Base-by-base conservation (phyloP, 148 eudicot genomes). In the Simmondsia chinensis region DNA sequence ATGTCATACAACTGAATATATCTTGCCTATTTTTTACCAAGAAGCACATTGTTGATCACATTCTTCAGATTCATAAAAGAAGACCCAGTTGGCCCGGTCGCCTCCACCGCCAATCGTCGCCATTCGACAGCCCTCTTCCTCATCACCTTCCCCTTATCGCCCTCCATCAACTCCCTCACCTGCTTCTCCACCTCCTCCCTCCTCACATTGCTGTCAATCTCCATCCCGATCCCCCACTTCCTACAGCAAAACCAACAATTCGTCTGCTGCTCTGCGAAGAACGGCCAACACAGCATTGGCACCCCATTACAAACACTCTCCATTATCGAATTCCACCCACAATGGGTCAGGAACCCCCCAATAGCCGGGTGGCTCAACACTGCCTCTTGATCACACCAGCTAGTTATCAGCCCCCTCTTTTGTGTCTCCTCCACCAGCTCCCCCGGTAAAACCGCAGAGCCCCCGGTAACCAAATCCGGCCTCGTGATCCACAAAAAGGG, bases 221-320 rank as follows among this genome's bases (percentile, higher is more conserved):
- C 66, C 52, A 66, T 54, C 26, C 61, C 71, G 0, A 54, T 43
- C 5, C 61, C 65, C 71, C 66, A 66, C 5, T 35, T 48, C 0
- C 1, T 41, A 33, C 71, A 48, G 31, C 52, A 35, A 43, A 18
- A 66, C 71, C 71, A 60, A 32, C 66, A 42, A 25, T 66, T 66
- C 1, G 66, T 59, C n/a, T 59, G 66, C 26, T 60, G 71, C 18
- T 66, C 71, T 0, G 66, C 57, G 28, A 66, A 66, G 26, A 59
- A 66, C 14, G 71, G 66, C 71, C 71, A 66, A 18, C 65, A 66
- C 0, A 66, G 19, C 38, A 60, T 36, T 10, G 71, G 64, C 47
- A 66, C 61, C 2, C 56, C 71, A 6, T 42, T 42, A 6, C 11
- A 27, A 0, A 65, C 26, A 28, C 44, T 65, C 25, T 65, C 70